These are phyloP conservation scores for Colletotrichum phormii DNA, from an alignment of 2,329 filamentous ascomycete species.

Conservation along the genomic window DNA sequence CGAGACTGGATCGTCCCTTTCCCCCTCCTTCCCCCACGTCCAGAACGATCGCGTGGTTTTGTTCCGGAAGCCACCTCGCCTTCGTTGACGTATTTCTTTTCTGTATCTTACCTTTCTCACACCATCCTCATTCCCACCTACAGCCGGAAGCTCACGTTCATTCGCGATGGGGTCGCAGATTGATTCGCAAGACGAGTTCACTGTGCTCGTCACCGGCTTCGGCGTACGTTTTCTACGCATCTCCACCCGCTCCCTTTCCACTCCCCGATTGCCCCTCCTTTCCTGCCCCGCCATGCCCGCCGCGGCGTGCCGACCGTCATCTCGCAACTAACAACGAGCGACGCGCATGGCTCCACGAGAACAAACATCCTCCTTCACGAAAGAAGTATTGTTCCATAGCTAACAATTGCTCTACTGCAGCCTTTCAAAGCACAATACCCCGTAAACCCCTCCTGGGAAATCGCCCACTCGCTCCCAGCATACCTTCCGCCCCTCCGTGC, in stretches of 20 bases:
- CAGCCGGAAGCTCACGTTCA: neutral
- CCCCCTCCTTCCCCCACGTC: neutral
- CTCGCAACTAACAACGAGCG: neutral
- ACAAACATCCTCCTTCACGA: neutral
- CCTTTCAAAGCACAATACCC: conserved; percentile 80
- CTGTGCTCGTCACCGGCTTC: conserved; percentile 72
- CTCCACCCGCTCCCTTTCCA: neutral
- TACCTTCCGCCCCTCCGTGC: conserved; percentile 66
- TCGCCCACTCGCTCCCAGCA: conserved; percentile 75
- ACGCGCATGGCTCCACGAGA: neutral
- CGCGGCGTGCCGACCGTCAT: neutral
- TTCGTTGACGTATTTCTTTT: neutral
- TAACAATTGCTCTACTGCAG: conserved; percentile 54
- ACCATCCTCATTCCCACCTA: neutral
- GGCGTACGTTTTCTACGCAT: conserved; percentile 57
- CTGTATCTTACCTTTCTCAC: neutral
- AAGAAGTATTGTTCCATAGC: conserved; percentile 3
- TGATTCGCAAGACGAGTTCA: conserved; percentile 60
- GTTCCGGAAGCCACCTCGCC: neutral
- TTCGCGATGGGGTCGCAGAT: conserved; percentile 50
- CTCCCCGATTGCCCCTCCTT: conserved; percentile 12
- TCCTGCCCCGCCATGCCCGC: conserved; percentile 22
- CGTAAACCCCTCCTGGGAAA: conserved; percentile 85
- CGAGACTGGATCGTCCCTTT: neutral
- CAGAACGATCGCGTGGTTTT: neutral